phyloP scores from a whole-genome alignment of 768 basidiomycete genomes.

The Leccinum subgranulosum region DNA sequence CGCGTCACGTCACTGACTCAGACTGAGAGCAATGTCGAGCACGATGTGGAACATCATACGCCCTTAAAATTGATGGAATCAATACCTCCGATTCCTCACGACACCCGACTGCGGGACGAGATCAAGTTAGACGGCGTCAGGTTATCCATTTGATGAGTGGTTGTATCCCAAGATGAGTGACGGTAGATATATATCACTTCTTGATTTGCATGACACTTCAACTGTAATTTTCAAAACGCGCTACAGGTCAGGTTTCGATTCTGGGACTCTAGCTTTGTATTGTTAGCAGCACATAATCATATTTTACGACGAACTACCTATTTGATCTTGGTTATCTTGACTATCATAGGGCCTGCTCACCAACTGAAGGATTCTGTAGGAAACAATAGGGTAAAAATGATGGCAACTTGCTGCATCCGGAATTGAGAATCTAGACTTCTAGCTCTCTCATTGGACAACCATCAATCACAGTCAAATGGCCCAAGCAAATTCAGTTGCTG shows the following conservation, averaged over 20 bases:
- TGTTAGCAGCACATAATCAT: background rate
- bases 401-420: no score
- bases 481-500: no score
- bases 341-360: background rate
- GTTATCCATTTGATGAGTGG: background rate
- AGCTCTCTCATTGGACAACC: no score
- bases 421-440: no score
- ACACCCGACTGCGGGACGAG: background rate
- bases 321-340: background rate
- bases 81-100: background rate
- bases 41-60: background rate
- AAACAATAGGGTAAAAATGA: background rate
- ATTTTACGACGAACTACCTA: background rate
- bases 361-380: background rate
- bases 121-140: background rate
- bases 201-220: background rate
- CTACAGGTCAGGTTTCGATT: background rate
- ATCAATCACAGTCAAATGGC: no score
- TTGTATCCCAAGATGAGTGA: background rate
- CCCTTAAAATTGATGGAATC: background rate
- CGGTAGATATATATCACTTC: background rate
- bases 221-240: background rate
- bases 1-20: background rate
- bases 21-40: background rate
- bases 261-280: background rate